Evolutionary conservation across 2,329 filamentous ascomycete species (phyloP).

Genomic region (Fusarium sp.): DNA sequence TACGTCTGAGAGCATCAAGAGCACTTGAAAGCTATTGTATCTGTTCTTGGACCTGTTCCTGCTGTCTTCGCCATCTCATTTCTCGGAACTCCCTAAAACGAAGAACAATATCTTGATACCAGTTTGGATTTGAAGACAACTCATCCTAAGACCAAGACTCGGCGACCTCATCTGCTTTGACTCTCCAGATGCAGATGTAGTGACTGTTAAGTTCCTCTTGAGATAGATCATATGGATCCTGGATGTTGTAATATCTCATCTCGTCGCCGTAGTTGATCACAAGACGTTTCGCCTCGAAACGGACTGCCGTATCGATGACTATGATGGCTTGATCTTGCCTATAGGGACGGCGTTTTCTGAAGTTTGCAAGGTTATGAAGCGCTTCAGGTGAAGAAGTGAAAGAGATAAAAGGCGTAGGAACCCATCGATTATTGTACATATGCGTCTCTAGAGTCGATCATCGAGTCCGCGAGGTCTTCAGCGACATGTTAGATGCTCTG

Average conservation of each 20-base stretch:
- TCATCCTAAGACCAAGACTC: not conserved
- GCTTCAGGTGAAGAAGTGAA: not conserved
- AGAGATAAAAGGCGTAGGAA: not conserved
- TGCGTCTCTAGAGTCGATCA: not conserved
- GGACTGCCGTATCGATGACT: not conserved
- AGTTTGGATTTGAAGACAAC: not conserved
- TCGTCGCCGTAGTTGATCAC: not conserved
- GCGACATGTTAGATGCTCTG: not conserved
- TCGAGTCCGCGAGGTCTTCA: not conserved
- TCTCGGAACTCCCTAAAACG: not conserved
- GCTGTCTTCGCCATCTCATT: not conserved
- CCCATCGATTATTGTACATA: not conserved
- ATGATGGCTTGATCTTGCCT: not conserved
- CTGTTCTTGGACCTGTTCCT: not conserved
- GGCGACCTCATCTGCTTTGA: not conserved
- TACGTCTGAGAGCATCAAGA: not conserved
- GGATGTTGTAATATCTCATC: not conserved
- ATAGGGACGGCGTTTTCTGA: not conserved
- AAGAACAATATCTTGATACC: not conserved
- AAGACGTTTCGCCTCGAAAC: not conserved
- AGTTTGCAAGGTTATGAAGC: not conserved
- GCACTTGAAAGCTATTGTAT: not conserved
- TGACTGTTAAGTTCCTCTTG: not conserved
- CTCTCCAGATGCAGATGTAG: not conserved
- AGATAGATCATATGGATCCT: not conserved